These are phyloP conservation scores for Yamadazyma epiphylla DNA, from an alignment of 1,139 yeast genomes.

Conservation along the genomic window DNA sequence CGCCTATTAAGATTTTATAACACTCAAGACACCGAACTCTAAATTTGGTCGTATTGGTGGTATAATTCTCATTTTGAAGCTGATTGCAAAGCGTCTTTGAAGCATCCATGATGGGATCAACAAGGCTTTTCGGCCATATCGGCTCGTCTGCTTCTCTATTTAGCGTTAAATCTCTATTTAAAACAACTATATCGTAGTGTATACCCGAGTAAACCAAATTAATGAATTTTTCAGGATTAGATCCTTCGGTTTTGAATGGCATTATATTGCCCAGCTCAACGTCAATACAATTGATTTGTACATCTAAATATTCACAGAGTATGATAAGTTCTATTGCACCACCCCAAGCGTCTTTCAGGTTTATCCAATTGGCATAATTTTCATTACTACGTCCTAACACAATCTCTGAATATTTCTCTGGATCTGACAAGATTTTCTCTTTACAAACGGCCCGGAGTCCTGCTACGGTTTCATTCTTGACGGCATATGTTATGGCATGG, in stretches of 20 bases:
- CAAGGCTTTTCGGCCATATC: conserved; percentile 22
- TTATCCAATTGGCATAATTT: conserved; percentile 62
- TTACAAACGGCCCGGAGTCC: conserved; percentile 47
- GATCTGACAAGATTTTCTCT: conserved; percentile 41
- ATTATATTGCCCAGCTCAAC: conserved; percentile 62
- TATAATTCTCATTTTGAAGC: conserved; percentile 52
- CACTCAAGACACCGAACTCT: conserved; percentile 59
- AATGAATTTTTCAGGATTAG: conserved; percentile 33
- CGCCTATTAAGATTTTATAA: conserved; percentile 53
- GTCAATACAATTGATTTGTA: conserved; percentile 62
- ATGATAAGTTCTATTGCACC: conserved; percentile 81
- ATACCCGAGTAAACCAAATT: conserved; percentile 66
- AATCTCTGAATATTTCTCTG: conserved; percentile 49
- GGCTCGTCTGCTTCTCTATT: conserved; percentile 17
- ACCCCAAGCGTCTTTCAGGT: conserved; percentile 68
- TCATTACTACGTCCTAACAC: conserved; percentile 52
- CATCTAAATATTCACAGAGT: conserved; percentile 49
- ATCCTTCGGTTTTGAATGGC: conserved; percentile 44
- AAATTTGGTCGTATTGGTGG: conserved; percentile 66
- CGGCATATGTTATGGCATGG: conserved; percentile 60
- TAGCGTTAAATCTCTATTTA: conserved; percentile 25
- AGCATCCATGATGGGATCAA: conserved; percentile 31
- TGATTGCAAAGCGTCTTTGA: conserved; percentile 38
- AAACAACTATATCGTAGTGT: conserved; percentile 67
- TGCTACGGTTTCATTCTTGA: conserved; percentile 29